Evolutionary conservation across 495 filamentous ascomycete species (phyloP).

Genomic region (Aspergillus cavernicola): DNA sequence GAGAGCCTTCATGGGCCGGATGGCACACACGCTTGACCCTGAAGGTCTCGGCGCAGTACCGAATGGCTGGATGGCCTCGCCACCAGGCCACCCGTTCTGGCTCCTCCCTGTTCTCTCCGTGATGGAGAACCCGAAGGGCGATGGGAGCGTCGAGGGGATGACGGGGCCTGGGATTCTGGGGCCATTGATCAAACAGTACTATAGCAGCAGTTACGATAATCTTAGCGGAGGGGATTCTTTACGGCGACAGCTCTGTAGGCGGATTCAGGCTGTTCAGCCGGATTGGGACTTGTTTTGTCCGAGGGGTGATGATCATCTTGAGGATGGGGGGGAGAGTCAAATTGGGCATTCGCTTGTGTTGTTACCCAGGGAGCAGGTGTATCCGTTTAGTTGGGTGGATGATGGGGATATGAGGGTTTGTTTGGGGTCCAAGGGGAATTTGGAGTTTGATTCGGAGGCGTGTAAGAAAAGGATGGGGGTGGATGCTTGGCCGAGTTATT

Average conservation of each 20-base stretch:
- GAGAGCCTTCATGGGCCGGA: constrained; percentile 21
- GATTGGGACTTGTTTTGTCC: constrained; percentile 16
- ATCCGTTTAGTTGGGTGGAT: constrained; percentile 24
- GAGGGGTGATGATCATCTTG: neutral
- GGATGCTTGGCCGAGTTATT: constrained; percentile 26
- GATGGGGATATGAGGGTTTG: constrained; percentile 11
- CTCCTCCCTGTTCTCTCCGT: constrained; percentile 19
- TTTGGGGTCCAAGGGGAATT: constrained; percentile 13
- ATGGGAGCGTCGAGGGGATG: constrained; percentile 20
- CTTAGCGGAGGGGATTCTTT: neutral
- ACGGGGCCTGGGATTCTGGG: constrained; percentile 18
- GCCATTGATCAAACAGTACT: constrained; percentile 17
- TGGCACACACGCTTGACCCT: constrained; percentile 14
- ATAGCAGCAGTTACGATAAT: neutral
- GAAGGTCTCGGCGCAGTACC: constrained; percentile 18
- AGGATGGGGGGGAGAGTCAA: neutral
- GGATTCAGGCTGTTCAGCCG: constrained; percentile 6
- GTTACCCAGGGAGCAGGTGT: constrained; percentile 17
- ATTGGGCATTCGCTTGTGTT: constrained; percentile 10
- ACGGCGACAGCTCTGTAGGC: constrained; percentile 9
- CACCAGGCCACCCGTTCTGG: constrained; percentile 26
- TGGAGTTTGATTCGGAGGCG: constrained; percentile 18
- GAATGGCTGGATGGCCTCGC: constrained; percentile 25
- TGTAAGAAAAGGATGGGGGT: constrained; percentile 19
- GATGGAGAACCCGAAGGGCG: constrained; percentile 19